Evolutionary conservation across 164 flowering plant species (phyloP), one percentile per base, ranked within the genome.

Genomic region (Piper longum): DNA sequence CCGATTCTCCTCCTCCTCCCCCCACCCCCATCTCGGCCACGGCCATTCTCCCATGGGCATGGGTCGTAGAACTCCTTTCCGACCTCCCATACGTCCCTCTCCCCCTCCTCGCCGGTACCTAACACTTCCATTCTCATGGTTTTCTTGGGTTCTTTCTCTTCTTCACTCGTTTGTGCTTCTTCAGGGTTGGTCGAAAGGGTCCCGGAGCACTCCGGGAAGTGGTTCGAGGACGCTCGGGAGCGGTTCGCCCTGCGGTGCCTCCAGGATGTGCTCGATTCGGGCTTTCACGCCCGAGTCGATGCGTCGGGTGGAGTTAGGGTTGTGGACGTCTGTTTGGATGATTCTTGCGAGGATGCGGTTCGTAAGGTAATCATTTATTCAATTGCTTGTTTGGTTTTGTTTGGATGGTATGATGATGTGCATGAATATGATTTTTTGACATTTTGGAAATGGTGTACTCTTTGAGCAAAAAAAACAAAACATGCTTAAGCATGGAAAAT

Each of bases 11-110:
- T 74, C 72, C 63, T 70, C 67, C 57, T 76, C 73, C 69, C 7
- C 64, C 13, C 48, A 3, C 67, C n/a, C 82, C 83, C 48, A 3
- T 66, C 18, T 81, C 83, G 40, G 5, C 55, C 71, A 85, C 81
- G 65, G 82, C 85, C 67, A 62, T 57, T 36, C 60, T 57, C 16
- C 60, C 41, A 36, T 57, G 60, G 60, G 60, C 60, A 4, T 57
- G 60, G 60, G 9, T 18, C 7, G 8, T 57, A 4, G 60, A 57
- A 26, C 41, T 41, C 39, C 42, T 57, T 26, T 41, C 60, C 3
- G 60, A 57, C 41, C 36, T 57, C 42, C 9, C 26, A 57, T 41
- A 41, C 11, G 60, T 5, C 41, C 41, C 26, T 57, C 12, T 41
- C 4, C 3, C 36, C 16, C 60, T 57, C 41, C 60, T 57, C 41